Conservation (phyloP, 106 monocot genomes). For the Hemerocallis citrina region DNA sequence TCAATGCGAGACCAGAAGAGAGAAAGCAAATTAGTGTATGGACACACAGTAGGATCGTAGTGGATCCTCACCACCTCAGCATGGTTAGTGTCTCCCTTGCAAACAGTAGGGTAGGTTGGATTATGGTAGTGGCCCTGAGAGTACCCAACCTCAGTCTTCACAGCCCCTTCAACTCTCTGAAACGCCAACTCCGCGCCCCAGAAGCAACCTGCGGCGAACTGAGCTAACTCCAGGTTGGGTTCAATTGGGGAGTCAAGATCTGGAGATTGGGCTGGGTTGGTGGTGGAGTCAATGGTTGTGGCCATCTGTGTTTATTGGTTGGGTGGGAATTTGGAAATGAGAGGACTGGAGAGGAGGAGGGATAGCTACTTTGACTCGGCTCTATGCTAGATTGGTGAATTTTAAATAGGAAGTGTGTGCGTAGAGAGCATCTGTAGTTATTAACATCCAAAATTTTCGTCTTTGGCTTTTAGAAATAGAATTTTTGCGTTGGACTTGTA, state of each 20-base stretch:
- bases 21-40: constrained; percentile 37
- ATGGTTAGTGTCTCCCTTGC: constrained; percentile 50
- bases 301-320: not conserved
- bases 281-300: not conserved
- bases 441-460: no score
- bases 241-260: constrained; percentile 42
- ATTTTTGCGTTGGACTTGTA: no score
- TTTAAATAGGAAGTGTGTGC: no score
- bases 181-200: constrained; percentile 71
- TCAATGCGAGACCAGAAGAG: constrained; percentile 71
- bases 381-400: no score
- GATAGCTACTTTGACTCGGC: no score
- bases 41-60: constrained; percentile 55
- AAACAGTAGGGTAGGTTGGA: constrained; percentile 60
- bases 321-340: no score
- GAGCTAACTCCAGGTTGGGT: constrained; percentile 41
- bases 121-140: constrained; percentile 52
- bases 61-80: constrained; percentile 74
- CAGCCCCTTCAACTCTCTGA: constrained; percentile 58
- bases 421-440: no score
- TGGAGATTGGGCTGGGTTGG: constrained; percentile 32
- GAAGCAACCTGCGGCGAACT: constrained; percentile 82
- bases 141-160: constrained; percentile 86
- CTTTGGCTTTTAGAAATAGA: no score
- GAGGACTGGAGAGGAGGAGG: no score